A percentile compares a stretch with the other conserved stretches of the same genome.
These are phyloP conservation scores for Chaetomium fimeti DNA, from an alignment of 495 filamentous ascomycete genomes.

Conservation along the genomic window DNA sequence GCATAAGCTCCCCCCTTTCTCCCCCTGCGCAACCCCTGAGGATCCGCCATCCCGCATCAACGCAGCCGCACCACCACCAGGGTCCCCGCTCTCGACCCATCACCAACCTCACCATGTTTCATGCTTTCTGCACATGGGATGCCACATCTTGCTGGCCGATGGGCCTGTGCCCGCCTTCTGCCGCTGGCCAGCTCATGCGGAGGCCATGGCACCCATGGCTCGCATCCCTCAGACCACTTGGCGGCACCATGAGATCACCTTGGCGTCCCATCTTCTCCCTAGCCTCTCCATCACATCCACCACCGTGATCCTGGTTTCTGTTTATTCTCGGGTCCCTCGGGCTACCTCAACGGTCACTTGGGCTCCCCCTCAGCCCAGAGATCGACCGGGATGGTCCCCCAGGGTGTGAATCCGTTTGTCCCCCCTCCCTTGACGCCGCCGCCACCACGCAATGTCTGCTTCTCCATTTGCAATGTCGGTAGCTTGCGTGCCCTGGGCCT, in stretches of 20 bases:
- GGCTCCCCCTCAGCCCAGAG: background rate
- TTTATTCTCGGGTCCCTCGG: slow-evolving; percentile 11
- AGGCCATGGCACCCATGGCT: slow-evolving; percentile 17
- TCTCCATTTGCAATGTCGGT: slow-evolving; percentile 2
- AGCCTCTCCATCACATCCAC: slow-evolving; percentile 13
- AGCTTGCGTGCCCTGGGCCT: background rate
- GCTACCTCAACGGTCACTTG: slow-evolving; percentile 9
- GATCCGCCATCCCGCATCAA: slow-evolving; percentile 8
- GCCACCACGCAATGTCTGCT: background rate
- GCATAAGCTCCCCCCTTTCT: slow-evolving; percentile 16
- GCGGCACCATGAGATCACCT: slow-evolving; percentile 14
- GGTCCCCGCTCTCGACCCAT: slow-evolving; percentile 25
- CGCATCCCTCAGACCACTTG: slow-evolving; percentile 17
- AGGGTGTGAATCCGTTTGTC: slow-evolving; percentile 13
- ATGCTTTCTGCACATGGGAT: slow-evolving; percentile 16
- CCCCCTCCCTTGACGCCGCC: background rate
- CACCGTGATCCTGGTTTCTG: slow-evolving; percentile 18
- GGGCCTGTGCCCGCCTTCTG: background rate
- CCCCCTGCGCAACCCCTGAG: slow-evolving; percentile 6
- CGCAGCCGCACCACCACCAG: slow-evolving; percentile 16
- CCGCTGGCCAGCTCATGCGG: slow-evolving; percentile 5
- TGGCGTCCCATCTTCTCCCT: slow-evolving; percentile 14
- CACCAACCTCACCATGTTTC: slow-evolving; percentile 25
- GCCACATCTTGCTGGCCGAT: slow-evolving; percentile 6
- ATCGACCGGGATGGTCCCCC: slow-evolving; percentile 20